Conservation (phyloP, 2,329 filamentous ascomycete species). For the Talaromyces sp. region DNA sequence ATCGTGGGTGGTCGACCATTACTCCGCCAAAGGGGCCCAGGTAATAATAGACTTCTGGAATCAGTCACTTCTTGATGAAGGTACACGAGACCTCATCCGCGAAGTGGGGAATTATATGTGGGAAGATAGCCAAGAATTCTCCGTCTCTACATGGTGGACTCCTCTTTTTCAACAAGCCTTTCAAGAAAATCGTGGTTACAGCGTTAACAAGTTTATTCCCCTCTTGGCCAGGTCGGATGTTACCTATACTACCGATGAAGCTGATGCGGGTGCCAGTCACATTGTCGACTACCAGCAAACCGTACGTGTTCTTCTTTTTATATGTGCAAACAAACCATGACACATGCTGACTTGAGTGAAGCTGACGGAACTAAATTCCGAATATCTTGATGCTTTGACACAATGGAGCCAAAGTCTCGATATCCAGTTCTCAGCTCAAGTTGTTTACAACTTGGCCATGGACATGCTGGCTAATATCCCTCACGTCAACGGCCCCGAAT, state of each 20-base stretch:
- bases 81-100: constrained; percentile 21
- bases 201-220: constrained; percentile 28
- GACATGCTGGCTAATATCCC: constrained; percentile 38
- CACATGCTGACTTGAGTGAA: not conserved
- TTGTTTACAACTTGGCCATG: constrained; percentile 40
- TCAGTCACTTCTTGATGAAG: constrained; percentile 28
- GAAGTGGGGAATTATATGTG: constrained; percentile 29
- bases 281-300: constrained; percentile 20
- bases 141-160: constrained; percentile 35
- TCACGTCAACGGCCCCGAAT: constrained; percentile 37
- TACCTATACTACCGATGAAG: constrained; percentile 15
- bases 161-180: constrained; percentile 26
- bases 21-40: constrained; percentile 29
- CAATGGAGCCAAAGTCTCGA: constrained; percentile 21
- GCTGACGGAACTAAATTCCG: constrained; percentile 22
- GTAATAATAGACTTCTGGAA: constrained; percentile 32
- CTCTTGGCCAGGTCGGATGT: constrained; percentile 25
- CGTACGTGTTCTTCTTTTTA: not conserved
- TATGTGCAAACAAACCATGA: not conserved
- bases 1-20: constrained; percentile 33
- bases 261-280: constrained; percentile 17
- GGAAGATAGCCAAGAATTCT: constrained; percentile 29
- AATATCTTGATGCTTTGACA: constrained; percentile 33
- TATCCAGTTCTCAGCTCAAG: constrained; percentile 36
- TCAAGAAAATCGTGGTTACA: constrained; percentile 28